Conservation (phyloP, 2,329 filamentous ascomycete genomes). For the Orbilia oligospora region DNA sequence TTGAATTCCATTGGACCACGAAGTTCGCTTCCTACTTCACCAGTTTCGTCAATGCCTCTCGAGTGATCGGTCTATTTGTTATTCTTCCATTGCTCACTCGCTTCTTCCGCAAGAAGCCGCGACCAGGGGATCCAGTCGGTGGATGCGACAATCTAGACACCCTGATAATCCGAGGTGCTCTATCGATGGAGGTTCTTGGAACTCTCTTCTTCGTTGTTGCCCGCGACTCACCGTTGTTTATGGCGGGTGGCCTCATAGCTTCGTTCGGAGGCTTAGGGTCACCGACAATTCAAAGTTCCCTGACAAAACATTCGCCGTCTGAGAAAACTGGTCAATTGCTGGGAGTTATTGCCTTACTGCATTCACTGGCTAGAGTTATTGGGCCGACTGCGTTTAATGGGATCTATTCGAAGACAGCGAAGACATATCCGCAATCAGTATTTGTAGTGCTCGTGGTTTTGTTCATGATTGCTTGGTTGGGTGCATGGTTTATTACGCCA, state of each 20-base stretch:
- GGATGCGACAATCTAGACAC: constrained; percentile 48
- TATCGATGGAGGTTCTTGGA: constrained; percentile 82
- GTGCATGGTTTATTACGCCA: constrained; percentile 80
- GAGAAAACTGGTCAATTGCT: constrained; percentile 88
- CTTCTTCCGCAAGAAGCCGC: constrained; percentile 73
- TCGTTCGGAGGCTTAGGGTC: constrained; percentile 86
- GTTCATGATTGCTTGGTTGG: constrained; percentile 77
- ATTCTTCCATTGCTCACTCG: constrained; percentile 84
- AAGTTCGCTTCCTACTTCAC: constrained; percentile 82
- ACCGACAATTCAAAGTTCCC: constrained; percentile 83
- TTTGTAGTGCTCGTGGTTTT: constrained; percentile 80
- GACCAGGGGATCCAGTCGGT: constrained; percentile 66
- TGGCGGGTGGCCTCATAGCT: constrained; percentile 78
- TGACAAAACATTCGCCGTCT: constrained; percentile 91
- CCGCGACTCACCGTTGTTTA: constrained; percentile 68
- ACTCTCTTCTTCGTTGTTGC: constrained; percentile 81
- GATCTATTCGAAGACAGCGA: constrained; percentile 86
- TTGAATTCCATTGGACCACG: constrained; percentile 42
- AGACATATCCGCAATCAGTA: constrained; percentile 82
- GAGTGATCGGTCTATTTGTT: constrained; percentile 81
- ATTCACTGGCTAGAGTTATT: constrained; percentile 75
- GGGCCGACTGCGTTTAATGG: constrained; percentile 77
- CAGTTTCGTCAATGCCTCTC: constrained; percentile 77
- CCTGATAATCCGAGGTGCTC: constrained; percentile 72
- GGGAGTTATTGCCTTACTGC: constrained; percentile 86